These are phyloP conservation scores for Trichophyton schoenleinii DNA, from an alignment of 2,329 filamentous ascomycete genomes.

Conservation along the genomic window DNA sequence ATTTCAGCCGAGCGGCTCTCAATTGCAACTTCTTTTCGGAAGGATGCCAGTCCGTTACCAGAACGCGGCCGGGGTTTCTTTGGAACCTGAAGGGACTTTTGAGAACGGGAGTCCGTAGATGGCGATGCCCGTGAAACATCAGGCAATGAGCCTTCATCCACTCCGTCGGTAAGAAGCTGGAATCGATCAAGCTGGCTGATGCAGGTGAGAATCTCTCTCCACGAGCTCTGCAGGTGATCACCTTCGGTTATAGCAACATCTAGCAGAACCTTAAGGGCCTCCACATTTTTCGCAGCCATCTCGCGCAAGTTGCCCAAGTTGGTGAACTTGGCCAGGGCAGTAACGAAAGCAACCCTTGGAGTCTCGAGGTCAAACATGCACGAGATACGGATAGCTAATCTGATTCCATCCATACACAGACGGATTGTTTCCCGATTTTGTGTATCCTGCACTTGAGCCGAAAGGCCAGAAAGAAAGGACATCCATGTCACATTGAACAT, in stretches of 20 bases:
- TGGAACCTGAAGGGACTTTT: constrained; percentile 51
- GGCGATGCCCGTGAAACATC: constrained; percentile 78
- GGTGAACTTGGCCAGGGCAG: constrained; percentile 81
- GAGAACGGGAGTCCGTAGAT: constrained; percentile 43
- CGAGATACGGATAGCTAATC: constrained; percentile 80
- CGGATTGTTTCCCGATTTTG: constrained; percentile 87
- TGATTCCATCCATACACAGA: constrained; percentile 89
- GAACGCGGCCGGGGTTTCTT: constrained; percentile 39
- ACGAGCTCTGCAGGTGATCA: constrained; percentile 75
- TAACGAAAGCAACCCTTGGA: constrained; percentile 89
- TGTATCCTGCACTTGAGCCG: constrained; percentile 82
- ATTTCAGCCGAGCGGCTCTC: constrained; percentile 90
- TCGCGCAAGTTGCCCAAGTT: constrained; percentile 93
- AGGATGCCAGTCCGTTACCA: constrained; percentile 40
- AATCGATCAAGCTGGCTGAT: constrained; percentile 92
- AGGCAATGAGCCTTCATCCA: constrained; percentile 82
- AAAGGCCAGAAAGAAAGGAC: constrained; percentile 92
- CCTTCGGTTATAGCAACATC: constrained; percentile 90
- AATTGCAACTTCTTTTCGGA: constrained; percentile 70
- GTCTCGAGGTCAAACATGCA: constrained; percentile 89
- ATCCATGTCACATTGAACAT: constrained; percentile 99
- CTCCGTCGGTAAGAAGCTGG: constrained; percentile 86
- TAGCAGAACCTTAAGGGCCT: constrained; percentile 80
- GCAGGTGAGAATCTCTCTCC: constrained; percentile 90
- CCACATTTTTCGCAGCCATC: constrained; percentile 91